phyloP scores from a whole-genome alignment of 164 flowering plant genomes.

The Magnolia sinica region DNA sequence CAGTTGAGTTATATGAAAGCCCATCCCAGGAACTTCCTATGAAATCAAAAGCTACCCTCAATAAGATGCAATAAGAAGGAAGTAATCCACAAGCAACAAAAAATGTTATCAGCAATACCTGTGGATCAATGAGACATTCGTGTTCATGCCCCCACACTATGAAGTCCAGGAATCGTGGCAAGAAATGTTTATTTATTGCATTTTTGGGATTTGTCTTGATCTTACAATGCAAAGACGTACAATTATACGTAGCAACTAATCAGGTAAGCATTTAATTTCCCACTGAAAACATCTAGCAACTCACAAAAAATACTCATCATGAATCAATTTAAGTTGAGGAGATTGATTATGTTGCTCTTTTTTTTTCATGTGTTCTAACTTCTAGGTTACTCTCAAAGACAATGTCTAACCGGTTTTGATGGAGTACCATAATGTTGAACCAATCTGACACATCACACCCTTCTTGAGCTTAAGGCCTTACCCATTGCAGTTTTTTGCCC shows the following conservation, averaged over 20 bases:
- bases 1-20: conserved; percentile 66
- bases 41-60: too few species aligned
- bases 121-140: conserved; percentile 76
- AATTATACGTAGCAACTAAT: background rate
- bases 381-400: conserved; percentile 1
- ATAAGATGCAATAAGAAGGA: too few species aligned
- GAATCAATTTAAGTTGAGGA: background rate
- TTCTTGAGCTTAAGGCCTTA: conserved; percentile 92
- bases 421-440: conserved; percentile 96
- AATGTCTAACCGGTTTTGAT: conserved; percentile 81
- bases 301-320: background rate
- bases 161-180: conserved; percentile 93
- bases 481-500: conserved; percentile 64
- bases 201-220: conserved; percentile 93
- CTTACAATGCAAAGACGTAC: conserved; percentile 39
- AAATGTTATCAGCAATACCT: too few species aligned
- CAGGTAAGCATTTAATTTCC: background rate
- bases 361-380: background rate
- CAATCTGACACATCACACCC: conserved; percentile 79
- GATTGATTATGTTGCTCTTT: background rate
- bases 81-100: too few species aligned
- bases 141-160: conserved; percentile 99
- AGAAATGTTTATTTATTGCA: conserved; percentile 95
- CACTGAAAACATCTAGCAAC: conserved; percentile 2
- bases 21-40: too few species aligned